Base-by-base conservation (phyloP, 2,329 filamentous ascomycete genomes). In the Reticulascus tulasneorum region DNA sequence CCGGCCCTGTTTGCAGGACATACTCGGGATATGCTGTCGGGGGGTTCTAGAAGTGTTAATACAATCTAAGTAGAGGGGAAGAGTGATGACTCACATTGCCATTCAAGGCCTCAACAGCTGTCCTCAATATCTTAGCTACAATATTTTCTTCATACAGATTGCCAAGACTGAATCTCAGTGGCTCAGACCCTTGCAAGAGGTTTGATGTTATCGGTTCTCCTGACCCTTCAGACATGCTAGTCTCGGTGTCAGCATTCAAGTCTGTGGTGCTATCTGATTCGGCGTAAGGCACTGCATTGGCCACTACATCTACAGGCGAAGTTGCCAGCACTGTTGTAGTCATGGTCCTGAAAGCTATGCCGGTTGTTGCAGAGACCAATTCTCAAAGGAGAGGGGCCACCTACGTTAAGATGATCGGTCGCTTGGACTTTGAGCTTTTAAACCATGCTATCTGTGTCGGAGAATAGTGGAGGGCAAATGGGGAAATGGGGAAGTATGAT, bases 1-100 rank as follows among this genome's bases (percentile, higher is more conserved):
- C 37, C 1, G 38, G 32, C 7, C 47, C 47, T 6, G 38, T 39
- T 26, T 46, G 45, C 9, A 39, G 44, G 2, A 49, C 47, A 13
- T 42, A 42, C 33, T 49, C 47, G n/a, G 47, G 47, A 9, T 45
- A 49, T 7, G 39, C 37, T 6, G 11, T 29, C 3, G 46, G 46
- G 3, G 46, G 46, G 6, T 45, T 23, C 47, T 49, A 12, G 4
- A 6, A 6, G 4, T 7, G 13, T 29, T n/a, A n/a, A 11, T 1
- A 5, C n/a, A 26, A 22, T 18, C 7, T 10, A 24, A 7, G 20
- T 11, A 16, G n/a, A 9, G 12, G 10, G 16, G 7, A 23, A 21
- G 13, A 24, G 29, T 16, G 7, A 18, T 11, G 13, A 29, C 33
- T 21, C 8, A 47, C 47, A n/a, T 48, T 48, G 15, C 34, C 22